phyloP scores from a whole-genome alignment of 2,329 filamentous ascomycete genomes.

The Cercospora berteroae region DNA sequence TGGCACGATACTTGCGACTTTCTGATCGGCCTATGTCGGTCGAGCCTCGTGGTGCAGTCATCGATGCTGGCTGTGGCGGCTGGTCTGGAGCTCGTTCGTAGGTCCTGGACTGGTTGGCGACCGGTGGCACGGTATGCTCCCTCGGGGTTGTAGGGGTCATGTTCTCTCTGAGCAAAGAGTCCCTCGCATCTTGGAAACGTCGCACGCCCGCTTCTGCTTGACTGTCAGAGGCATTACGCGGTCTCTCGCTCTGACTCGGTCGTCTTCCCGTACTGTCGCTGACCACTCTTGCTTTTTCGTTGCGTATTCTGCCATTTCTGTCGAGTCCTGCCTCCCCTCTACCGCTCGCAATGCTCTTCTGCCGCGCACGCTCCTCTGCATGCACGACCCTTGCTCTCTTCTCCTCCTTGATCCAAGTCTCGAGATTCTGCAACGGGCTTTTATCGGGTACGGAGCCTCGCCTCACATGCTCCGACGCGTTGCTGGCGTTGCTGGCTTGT shows the following conservation, averaged over 20 bases:
- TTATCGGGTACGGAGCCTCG: conserved; percentile 69
- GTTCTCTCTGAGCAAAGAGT: conserved; percentile 21
- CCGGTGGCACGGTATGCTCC: neutral
- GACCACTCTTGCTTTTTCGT: conserved; percentile 29
- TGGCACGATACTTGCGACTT: conserved; percentile 32
- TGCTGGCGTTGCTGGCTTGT: conserved; percentile 27
- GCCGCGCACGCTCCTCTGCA: conserved; percentile 70
- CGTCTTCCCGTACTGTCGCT: conserved; percentile 28
- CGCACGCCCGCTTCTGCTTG: conserved; percentile 16
- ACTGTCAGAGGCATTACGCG: conserved; percentile 14
- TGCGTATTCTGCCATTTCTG: conserved; percentile 25
- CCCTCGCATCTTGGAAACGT: conserved; percentile 23
- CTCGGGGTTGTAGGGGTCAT: conserved; percentile 14
- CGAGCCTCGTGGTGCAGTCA: conserved; percentile 2
- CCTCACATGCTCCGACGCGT: conserved; percentile 28
- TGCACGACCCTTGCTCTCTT: conserved; percentile 81
- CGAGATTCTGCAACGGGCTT: conserved; percentile 89
- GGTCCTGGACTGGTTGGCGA: conserved; percentile 16
- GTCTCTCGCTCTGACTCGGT: conserved; percentile 15
- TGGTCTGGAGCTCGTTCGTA: conserved; percentile 14
- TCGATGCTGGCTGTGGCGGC: neutral
- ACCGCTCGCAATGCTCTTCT: conserved; percentile 42
- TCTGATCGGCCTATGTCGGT: conserved; percentile 18
- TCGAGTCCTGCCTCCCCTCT: conserved; percentile 19
- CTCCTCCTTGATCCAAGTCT: conserved; percentile 94